phyloP scores from a whole-genome alignment of 163 green algal species.

The Volvox carteri region DNA sequence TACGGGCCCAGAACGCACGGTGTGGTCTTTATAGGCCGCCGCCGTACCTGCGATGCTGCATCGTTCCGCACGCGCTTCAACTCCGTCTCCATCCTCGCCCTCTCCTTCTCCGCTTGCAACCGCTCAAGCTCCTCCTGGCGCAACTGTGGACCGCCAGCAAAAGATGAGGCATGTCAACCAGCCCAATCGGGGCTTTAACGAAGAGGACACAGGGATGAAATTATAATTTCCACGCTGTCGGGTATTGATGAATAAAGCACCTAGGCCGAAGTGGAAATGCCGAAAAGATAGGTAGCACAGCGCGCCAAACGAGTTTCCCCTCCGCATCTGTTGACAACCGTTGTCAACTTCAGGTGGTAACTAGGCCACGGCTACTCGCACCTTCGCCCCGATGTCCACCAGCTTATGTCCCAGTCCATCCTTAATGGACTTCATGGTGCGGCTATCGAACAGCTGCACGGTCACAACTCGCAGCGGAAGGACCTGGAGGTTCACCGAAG shows the following conservation, averaged over 20 bases:
- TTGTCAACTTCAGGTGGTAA: too few species aligned
- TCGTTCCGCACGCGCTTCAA: not conserved
- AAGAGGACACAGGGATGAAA: too few species aligned
- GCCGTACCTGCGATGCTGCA: not conserved
- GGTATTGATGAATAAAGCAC: too few species aligned
- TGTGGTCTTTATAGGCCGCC: too few species aligned
- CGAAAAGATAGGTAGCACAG: too few species aligned
- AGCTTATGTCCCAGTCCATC: not conserved
- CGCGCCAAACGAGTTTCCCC: too few species aligned
- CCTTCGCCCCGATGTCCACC: not conserved
- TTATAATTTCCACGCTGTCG: too few species aligned
- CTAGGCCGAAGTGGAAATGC: too few species aligned
- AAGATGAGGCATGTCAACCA: not conserved
- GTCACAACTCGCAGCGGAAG: constrained; percentile 19
- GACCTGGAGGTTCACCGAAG: constrained; percentile 22
- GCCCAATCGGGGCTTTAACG: too few species aligned
- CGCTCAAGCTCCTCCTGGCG: not conserved
- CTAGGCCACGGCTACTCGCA: not conserved
- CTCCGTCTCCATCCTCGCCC: constrained; percentile 20
- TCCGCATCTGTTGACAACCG: too few species aligned
- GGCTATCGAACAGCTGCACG: constrained; percentile 30
- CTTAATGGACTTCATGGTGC: constrained; percentile 4
- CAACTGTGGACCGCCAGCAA: not conserved
- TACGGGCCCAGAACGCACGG: too few species aligned
- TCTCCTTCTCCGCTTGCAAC: not conserved